Percentiles rank a stretch among this genome's conserved stretches.
Evolutionary conservation across 768 basidiomycete species (phyloP).

Genomic region (Postia placenta): DNA sequence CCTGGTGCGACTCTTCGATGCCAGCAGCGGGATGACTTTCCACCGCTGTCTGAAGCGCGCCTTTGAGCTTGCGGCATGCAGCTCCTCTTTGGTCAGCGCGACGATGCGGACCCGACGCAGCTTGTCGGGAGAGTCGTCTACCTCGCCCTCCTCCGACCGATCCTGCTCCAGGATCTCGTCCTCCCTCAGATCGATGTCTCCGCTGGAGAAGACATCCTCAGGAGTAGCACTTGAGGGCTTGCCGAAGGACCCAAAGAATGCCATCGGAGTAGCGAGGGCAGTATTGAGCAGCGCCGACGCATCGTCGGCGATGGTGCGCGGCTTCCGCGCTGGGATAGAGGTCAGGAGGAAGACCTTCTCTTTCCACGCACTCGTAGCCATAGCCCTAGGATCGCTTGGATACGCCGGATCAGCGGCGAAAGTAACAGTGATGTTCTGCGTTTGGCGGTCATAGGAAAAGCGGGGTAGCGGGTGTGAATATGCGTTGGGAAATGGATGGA

Average conservation of each 20-base stretch:
- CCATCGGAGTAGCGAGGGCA: slow-evolving; percentile 53
- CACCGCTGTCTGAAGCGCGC: slow-evolving; percentile 41
- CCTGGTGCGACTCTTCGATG: slow-evolving; percentile 19
- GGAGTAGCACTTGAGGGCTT: slow-evolving; percentile 33
- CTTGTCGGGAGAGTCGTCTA: slow-evolving; percentile 63
- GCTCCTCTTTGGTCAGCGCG: slow-evolving; percentile 33
- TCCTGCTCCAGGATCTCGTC: slow-evolving; percentile 79
- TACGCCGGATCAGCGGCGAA: slow-evolving; percentile 64
- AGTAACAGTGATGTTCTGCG: slow-evolving; percentile 51
- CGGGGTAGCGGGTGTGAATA: slow-evolving; percentile 73
- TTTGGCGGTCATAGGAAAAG: slow-evolving; percentile 52
- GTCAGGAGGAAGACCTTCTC: slow-evolving; percentile 56
- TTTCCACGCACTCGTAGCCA: slow-evolving; percentile 37
- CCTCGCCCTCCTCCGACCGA: slow-evolving; percentile 69
- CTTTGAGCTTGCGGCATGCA: slow-evolving; percentile 24
- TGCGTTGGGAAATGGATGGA: slow-evolving; percentile 70
- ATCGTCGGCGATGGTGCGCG: slow-evolving; percentile 63
- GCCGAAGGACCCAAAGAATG: slow-evolving; percentile 38
- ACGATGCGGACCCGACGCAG: slow-evolving; percentile 52
- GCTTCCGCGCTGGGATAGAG: slow-evolving; percentile 62
- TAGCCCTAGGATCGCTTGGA: slow-evolving; percentile 27
- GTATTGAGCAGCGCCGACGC: slow-evolving; percentile 62
- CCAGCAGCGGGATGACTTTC: slow-evolving; percentile 41
- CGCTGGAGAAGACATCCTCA: slow-evolving; percentile 59
- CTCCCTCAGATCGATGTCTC: slow-evolving; percentile 63